Base-by-base conservation (phyloP, 2,329 filamentous ascomycete genomes). In the Ceratocystis alfenasii region DNA sequence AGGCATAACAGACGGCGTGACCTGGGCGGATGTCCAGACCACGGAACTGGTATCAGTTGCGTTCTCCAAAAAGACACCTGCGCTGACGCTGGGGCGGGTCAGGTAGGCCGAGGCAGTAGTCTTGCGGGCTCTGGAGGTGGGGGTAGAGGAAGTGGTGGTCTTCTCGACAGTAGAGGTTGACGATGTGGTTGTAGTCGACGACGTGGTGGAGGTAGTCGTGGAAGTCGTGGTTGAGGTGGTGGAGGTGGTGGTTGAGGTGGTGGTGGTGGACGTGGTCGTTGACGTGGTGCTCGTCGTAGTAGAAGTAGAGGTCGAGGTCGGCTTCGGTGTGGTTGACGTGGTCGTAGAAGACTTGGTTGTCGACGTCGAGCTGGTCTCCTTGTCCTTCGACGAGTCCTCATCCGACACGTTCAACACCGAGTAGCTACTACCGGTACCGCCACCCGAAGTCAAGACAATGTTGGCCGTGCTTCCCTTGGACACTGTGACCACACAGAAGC, bases 401-500 rank as follows among this genome's bases (percentile, higher is more conserved):
- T 48, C 46, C 8, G 62, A 7, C 1, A 59, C 55, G 28, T 59
- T 59, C 55, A 8, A 5, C 0, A 59, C 55, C 5, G 55, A 36
- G 15, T n/a, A n/a, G 44, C 53, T 69, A 63, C 70, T 70, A n/a
- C 75, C 74, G 50, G 71, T 74, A 3, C 76, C 77, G 50, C 78
- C 78, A 67, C 80, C 78, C 15, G 77, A 71, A 71, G 77, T 83
- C 48, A 89, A 82, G 30, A 89, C 82, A 69, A 92, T 83, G 71
- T 83, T 84, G 55, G 87, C 89, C 65, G 79, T 83, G 61, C 76
- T 75, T 30, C 88, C 88, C 70, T 82, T 81, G 55, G 85, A 79
- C 17, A 90, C 85, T 15, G 88, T 92, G 12, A 89, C 88, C 61
- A 91, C 88, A 71, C 89, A 93, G 75, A 90, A 92, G 53, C 79